Evolutionary conservation across 2,329 filamentous ascomycete genomes (phyloP), one percentile per base, ranked within the genome.

Genomic region (Thermothelomyces thermophilus): DNA sequence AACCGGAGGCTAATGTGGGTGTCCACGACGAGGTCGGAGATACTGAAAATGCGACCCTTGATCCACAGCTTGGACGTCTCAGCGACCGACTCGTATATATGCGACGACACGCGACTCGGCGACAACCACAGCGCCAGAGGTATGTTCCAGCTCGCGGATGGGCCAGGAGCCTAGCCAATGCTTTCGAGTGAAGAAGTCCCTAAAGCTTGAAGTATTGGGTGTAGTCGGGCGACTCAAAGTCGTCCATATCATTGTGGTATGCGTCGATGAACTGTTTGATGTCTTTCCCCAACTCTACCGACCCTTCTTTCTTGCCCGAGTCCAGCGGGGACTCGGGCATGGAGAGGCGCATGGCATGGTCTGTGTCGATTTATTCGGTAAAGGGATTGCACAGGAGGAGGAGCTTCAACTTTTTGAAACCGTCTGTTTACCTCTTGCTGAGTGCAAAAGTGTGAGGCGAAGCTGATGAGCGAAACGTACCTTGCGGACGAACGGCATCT

Each of bases 321-420:
- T 58, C 52, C 13, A 67, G 26, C 2, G 40, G 1, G 1, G 63
- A 67, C 54, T 64, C 64, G 45, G 70, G 24, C 26, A 69, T 62
- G 43, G 63, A 66, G 14, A 68, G 52, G 14, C 68, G 63, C 62
- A 71, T 62, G 7, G 57, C 48, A 46, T 26, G 63, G 0, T 66
- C 70, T 3, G 55, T 62, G 52, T 70, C 66, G 30, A 71, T 60
- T 69, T 66, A 71, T 60, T 69, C 68, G 6, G 58, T 64, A 1
- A 67, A 37, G 2, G 65, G 68, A 47, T 70, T 72, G 60, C 72
- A 71, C 7, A 72, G 62, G 0, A 72, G 20, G 3, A 70, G 54
- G 5, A 73, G 57, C 51, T 69, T 70, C 16, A 70, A 17, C 46
- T 72, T 72, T 57, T 72, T 68, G 48, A 58, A 58, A 66, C 61